Percentiles rank a stretch among this genome's conserved stretches.
phyloP scores from a whole-genome alignment of 768 basidiomycete species.

The Suillus plorans region DNA sequence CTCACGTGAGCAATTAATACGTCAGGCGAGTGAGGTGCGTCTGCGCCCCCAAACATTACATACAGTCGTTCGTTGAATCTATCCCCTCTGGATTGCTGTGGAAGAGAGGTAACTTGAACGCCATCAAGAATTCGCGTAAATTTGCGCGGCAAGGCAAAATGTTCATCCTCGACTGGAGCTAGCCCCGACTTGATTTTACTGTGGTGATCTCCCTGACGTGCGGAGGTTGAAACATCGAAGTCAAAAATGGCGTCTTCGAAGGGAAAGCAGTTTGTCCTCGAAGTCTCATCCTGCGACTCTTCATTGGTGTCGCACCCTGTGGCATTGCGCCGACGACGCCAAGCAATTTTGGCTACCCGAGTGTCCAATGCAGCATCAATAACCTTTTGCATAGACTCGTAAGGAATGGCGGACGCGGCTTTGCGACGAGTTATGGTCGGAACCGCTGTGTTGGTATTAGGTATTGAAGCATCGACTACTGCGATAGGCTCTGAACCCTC shows the following conservation, averaged over 20 bases:
- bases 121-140: not conserved
- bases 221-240: not conserved
- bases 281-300: not conserved
- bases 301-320: not conserved
- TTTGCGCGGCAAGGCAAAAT: not conserved
- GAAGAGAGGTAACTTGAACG: no score
- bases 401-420: not conserved
- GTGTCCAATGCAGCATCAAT: constrained; percentile 8
- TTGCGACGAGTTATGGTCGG: not conserved
- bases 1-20: not conserved
- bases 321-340: not conserved
- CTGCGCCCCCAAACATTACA: not conserved
- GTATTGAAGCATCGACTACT: no score
- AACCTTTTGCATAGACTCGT: not conserved
- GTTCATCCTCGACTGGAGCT: not conserved
- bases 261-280: not conserved
- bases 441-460: not conserved
- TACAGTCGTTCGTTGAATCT: not conserved
- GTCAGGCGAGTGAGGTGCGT: not conserved
- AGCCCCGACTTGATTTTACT: not conserved
- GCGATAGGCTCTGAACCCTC: not conserved
- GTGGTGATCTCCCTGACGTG: not conserved
- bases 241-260: not conserved
- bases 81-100: not conserved
- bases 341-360: constrained; percentile 2